These are phyloP conservation scores for Dothistroma septosporum DNA, from an alignment of 2,329 filamentous ascomycete genomes.

Conservation along the genomic window DNA sequence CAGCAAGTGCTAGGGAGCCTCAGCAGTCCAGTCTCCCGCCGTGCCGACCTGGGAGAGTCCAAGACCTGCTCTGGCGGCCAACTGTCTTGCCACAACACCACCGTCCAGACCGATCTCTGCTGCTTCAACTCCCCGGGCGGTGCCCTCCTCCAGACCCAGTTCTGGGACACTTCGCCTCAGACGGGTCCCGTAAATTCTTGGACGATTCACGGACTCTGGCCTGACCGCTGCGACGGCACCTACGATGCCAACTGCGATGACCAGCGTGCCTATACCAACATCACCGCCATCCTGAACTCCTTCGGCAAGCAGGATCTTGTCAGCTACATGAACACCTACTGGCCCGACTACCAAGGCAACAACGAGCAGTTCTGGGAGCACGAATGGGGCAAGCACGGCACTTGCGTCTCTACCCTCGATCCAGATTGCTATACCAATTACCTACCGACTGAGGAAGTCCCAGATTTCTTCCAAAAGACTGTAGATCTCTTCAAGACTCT, in stretches of 20 bases:
- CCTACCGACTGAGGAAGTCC: slow-evolving; percentile 58
- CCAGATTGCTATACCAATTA: slow-evolving; percentile 60
- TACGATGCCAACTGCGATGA: slow-evolving; percentile 64
- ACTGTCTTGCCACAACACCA: slow-evolving; percentile 62
- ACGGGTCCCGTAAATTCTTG: slow-evolving; percentile 65
- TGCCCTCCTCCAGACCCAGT: slow-evolving; percentile 68
- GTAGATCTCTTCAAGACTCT: slow-evolving; percentile 64
- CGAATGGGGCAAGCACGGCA: slow-evolving; percentile 59
- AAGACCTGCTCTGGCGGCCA: slow-evolving; percentile 40
- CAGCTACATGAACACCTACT: slow-evolving; percentile 65
- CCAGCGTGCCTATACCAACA: slow-evolving; percentile 60
- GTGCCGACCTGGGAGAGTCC: slow-evolving; percentile 13
- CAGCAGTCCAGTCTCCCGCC: slow-evolving; percentile 13
- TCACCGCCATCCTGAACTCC: slow-evolving; percentile 57
- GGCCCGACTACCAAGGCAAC: slow-evolving; percentile 64
- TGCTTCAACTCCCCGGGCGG: slow-evolving; percentile 72
- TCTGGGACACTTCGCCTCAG: slow-evolving; percentile 66
- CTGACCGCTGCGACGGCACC: slow-evolving; percentile 61
- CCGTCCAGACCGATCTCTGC: slow-evolving; percentile 60
- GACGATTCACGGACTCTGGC: slow-evolving; percentile 66
- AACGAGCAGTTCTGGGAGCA: slow-evolving; percentile 62
- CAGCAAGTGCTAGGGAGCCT: slow-evolving; percentile 27
- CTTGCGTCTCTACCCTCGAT: slow-evolving; percentile 66
- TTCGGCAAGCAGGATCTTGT: slow-evolving; percentile 56
- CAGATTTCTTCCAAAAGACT: slow-evolving; percentile 64